phyloP scores from a whole-genome alignment of 306 rosid species.

The Prunus mume region DNA sequence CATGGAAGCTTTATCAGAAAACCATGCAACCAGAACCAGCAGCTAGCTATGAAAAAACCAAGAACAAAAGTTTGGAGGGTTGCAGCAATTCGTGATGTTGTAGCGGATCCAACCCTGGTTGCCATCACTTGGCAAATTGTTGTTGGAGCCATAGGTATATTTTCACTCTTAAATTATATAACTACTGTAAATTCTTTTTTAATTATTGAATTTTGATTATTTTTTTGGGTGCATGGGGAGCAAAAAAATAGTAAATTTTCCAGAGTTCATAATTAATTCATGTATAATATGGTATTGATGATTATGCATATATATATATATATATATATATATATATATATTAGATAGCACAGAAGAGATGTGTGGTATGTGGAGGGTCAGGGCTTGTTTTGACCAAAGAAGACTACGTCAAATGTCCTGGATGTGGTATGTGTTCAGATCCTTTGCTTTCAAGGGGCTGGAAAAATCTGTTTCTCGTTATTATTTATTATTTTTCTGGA shows the following conservation, averaged over 20 bases:
- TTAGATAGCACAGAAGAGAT: constrained; percentile 69
- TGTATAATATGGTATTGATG: background rate
- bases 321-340: too few relatives aligned
- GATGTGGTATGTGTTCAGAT: constrained; percentile 50
- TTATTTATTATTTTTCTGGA: too few relatives aligned
- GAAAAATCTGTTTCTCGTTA: background rate
- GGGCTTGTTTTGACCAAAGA: constrained; percentile 68
- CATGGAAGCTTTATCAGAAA: too few relatives aligned
- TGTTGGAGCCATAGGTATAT: too few relatives aligned
- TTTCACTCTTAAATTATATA: too few relatives aligned
- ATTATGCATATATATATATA: too few relatives aligned
- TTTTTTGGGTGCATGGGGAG: constrained; percentile 42
- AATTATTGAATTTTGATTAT: background rate
- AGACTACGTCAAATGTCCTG: constrained; percentile 62
- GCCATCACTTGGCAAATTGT: constrained; percentile 46
- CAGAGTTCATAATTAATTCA: too few relatives aligned
- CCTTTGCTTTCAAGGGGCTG: background rate
- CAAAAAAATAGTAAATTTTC: constrained; percentile 76
- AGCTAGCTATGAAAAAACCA: too few relatives aligned
- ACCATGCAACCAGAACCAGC: too few relatives aligned
- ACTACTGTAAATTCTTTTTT: background rate
- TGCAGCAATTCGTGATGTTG: constrained; percentile 19
- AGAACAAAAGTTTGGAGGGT: background rate
- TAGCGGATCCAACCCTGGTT: constrained; percentile 16
- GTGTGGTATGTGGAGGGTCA: constrained; percentile 79